Evolutionary conservation across 768 basidiomycete genomes (phyloP), one percentile per base, ranked within the genome.

Genomic region (Amanita rimosa): DNA sequence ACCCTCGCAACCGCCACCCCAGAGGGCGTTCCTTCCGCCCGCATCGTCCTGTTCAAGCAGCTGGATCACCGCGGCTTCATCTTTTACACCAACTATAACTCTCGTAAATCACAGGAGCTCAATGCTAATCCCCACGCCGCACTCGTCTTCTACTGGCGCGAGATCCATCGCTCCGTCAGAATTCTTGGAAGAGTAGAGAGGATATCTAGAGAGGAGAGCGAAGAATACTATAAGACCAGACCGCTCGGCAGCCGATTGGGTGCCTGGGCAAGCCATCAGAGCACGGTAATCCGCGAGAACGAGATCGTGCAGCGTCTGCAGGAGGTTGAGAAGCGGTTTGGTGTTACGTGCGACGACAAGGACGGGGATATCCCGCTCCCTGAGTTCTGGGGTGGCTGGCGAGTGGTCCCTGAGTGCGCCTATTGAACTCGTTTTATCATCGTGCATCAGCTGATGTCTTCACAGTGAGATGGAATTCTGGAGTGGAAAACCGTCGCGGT

Each of bases 21-120:
- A 13, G 55, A 65, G 1, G 91, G 87, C 31, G 76, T 93, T 53
- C 95, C 95, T 21, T 91, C 89, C 33, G 79, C 85, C 9, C 81
- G 95, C 55, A 76, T 89, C 64, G 93, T 97, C 48, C 81, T 97
- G 51, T 79, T 98, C 60, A 96, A 94, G 65, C 78, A 91, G 60
- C 79, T 90, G 57, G 96, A 98, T 69, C 59, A 73, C 26, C 79
- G 72, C 48, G 96, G 96, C 44, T 97, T 98, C 69, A 78, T 95
- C 50, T 96, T 97, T 69, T 99, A 78, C 74, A 98, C 95, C 27
- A 99, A 99, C 67, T 98, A 98, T 69, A 77, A 81, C 35, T 95
- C 92, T 9, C 79, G 94, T 55, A 99, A 98, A 67, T 92, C 90
- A 3, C 60, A 66, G 36, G 96, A 98, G 62, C 74, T 98, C 24